Base-by-base conservation (phyloP, 371 early-diverging fungal genomes). In the Synchytrium microbalum region DNA sequence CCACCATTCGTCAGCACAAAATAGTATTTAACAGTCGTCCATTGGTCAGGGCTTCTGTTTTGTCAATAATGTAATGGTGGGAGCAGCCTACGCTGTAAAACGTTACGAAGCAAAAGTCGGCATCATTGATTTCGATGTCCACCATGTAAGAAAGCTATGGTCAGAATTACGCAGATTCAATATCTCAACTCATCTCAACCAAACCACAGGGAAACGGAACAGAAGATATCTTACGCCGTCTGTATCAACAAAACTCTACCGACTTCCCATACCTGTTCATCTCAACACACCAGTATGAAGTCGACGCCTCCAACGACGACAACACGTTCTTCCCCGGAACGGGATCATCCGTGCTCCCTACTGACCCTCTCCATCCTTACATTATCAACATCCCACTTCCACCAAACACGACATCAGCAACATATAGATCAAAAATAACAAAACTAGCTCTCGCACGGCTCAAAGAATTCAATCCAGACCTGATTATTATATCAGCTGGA, bases 91-190 rank as follows among this genome's bases (percentile, higher is more conserved):
- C 32, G 64, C 64, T 24, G 29, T 64, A 14, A 13, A 26, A 3
- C 16, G 28, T 5, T 58, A 60, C 28, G 26, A 25, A 16, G 64
- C 64, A 16, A 57, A 59, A 19, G 64, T 59, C 23, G 64, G 60
- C 33, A 64, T 64, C 31, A n/a, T 64, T 26, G 64, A 64, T 60
- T 60, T 64, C 27, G 64, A 64, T 38, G 10, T 64, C 10, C 64
- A 64, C 29, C 64, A 64, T 38, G 64, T 64, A 58, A 13, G 56
- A 8, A 8, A 5, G 24, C 24, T 25, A 24, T n/a, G 13, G 14
- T n/a, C n/a, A 13, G 8, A 8, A 8, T 55, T n/a, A 13, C 24
- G 28, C 23, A 5, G 28, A 8, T 55, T 28, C 24, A 25, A 5
- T 55, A 13, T n/a, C 24, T 8, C 13, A 13, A n/a, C 24, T 13